A percentile compares a stretch with the other conserved stretches of the same genome.
Evolutionary conservation across 2,329 filamentous ascomycete species (phyloP).

Genomic region (Camptophora hylomeconis): DNA sequence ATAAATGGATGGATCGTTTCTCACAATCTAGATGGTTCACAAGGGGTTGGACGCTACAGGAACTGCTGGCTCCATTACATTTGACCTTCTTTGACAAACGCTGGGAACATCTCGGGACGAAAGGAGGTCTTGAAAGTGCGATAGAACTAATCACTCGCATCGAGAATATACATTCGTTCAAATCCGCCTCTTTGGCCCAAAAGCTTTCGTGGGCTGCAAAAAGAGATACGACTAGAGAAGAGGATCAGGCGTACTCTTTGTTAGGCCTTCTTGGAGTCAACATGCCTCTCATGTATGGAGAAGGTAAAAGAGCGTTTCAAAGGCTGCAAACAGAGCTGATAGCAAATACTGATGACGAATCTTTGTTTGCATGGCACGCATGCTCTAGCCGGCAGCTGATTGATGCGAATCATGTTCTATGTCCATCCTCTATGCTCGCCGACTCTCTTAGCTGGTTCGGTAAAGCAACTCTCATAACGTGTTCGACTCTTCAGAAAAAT

Average conservation of each 20-base stretch:
- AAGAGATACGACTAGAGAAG: conserved; percentile 15
- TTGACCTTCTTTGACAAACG: no score
- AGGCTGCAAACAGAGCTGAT: conserved; percentile 9
- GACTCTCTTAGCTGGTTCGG: no score
- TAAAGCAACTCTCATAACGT: no score
- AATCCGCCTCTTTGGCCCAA: conserved; percentile 5
- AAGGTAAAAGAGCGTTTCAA: conserved; percentile 10
- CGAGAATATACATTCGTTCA: conserved; percentile 11
- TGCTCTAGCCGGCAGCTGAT: no score
- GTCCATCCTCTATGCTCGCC: no score
- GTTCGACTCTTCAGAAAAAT: no score
- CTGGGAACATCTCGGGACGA: no score
- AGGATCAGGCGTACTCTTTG: conserved; percentile 21
- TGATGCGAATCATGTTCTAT: no score
- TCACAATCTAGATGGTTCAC: conserved; percentile 17
- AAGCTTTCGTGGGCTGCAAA: conserved; percentile 16
- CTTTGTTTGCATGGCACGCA: no score
- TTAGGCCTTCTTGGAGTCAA: conserved; percentile 19
- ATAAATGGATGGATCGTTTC: no score
- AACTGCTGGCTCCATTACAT: conserved; percentile 12
- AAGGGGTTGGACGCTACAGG: conserved; percentile 16
- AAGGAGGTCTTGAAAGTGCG: no score
- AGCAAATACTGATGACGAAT: not conserved
- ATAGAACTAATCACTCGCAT: no score
- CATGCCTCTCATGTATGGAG: conserved; percentile 23